A percentile compares a stretch with the other conserved stretches of the same genome.
phyloP scores from a whole-genome alignment of 768 basidiomycete genomes.

The Amanita fuliginea region DNA sequence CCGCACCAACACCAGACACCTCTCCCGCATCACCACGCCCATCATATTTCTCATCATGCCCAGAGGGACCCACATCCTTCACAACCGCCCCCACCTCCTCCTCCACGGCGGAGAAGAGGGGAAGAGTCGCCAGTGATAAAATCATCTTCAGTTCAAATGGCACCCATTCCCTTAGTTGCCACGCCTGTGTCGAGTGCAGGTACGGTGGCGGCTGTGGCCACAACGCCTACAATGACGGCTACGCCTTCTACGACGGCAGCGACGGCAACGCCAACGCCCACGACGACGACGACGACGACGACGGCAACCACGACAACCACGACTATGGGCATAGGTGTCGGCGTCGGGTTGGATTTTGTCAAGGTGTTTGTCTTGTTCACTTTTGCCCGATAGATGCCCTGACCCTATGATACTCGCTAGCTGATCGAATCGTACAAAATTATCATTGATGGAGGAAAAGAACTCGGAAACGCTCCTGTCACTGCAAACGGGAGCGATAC shows the following conservation, averaged over 20 bases:
- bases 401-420: constrained; percentile 6
- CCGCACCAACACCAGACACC: constrained; percentile 5
- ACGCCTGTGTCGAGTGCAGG: background rate
- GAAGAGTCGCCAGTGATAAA: background rate
- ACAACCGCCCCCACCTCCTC: too few species aligned
- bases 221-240: background rate
- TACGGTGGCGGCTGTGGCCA: too few species aligned
- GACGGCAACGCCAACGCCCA: background rate
- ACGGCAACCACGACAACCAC: constrained; percentile 4
- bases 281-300: background rate
- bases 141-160: background rate
- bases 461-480: constrained; percentile 5
- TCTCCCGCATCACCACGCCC: constrained; percentile 6
- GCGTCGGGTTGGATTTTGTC: constrained; percentile 16
- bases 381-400: background rate
- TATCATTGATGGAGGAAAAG: constrained; percentile 19
- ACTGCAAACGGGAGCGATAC: background rate
- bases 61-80: constrained; percentile 13
- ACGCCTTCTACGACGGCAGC: background rate
- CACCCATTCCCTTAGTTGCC: background rate
- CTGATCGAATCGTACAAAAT: constrained; percentile 15
- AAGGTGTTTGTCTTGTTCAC: constrained; percentile 13
- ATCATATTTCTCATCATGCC: constrained; percentile 13
- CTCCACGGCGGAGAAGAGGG: constrained; percentile 2
- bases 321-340: constrained; percentile 2